Conservation (phyloP, 306 rosid species). For the Begonia peltatifolia region DNA sequence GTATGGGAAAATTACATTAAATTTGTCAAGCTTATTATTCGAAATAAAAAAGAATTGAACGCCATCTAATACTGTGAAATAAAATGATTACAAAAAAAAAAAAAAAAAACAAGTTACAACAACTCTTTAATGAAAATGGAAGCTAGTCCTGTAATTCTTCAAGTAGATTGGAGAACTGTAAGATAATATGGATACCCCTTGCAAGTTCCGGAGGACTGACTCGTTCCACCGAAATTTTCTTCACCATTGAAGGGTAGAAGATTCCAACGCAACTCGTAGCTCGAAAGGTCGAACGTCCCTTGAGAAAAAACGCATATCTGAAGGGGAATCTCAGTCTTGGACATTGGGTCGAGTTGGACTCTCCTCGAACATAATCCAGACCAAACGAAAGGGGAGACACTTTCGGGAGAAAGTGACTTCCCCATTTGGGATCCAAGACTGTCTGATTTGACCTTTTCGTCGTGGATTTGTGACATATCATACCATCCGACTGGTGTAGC, state of each 20-base stretch:
- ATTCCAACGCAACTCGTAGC: conserved; percentile 65
- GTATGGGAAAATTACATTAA: too few species aligned
- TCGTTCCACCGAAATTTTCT: conserved; percentile 18
- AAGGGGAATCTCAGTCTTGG: conserved; percentile 59
- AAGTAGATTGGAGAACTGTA: conserved; percentile 63
- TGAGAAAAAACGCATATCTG: conserved; percentile 80
- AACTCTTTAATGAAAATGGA: too few species aligned
- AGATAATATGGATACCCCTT: conserved; percentile 70
- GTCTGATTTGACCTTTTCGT: conserved; percentile 45
- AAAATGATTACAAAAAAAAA: too few species aligned
- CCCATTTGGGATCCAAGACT: conserved; percentile 22
- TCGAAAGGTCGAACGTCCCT: conserved; percentile 71
- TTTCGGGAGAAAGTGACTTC: conserved; percentile 29
- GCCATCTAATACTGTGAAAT: too few species aligned
- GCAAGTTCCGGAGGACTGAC: conserved; percentile 46
- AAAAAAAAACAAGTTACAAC: too few species aligned
- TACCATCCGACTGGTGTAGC: conserved; percentile 52
- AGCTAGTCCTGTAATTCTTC: conserved; percentile 4
- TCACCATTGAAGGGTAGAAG: conserved; percentile 21
- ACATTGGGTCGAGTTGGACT: conserved; percentile 43
- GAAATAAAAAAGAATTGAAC: too few species aligned
- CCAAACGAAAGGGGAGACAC: conserved; percentile 68
- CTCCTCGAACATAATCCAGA: conserved; percentile 72
- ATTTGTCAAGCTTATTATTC: too few species aligned
- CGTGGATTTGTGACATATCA: conserved; percentile 41